Conservation (phyloP, 805 yeast species). For the Komagataella kurtzmanii region DNA sequence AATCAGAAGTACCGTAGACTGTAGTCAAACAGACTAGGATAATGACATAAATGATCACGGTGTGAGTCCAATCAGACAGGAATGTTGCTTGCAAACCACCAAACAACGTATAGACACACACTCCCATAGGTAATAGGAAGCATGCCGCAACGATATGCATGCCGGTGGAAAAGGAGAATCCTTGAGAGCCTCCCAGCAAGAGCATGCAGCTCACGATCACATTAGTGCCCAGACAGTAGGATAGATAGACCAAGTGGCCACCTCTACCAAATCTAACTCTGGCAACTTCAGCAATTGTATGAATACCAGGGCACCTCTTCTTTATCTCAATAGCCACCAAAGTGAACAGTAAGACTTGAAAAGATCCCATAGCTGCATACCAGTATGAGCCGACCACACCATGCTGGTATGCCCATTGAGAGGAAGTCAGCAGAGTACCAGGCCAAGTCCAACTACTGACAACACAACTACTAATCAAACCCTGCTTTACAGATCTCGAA, state of each 20-base stretch:
- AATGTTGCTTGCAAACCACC: slow-evolving; percentile 42
- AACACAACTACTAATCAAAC: slow-evolving; percentile 27
- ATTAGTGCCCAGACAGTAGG: slow-evolving; percentile 24
- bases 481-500: slow-evolving; percentile 27
- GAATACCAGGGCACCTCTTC: slow-evolving; percentile 26
- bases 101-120: slow-evolving; percentile 30
- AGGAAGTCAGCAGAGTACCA: slow-evolving; percentile 13
- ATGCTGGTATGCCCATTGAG: slow-evolving; percentile 11
- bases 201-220: slow-evolving; percentile 23
- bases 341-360: slow-evolving; percentile 23
- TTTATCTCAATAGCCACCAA: slow-evolving; percentile 25
- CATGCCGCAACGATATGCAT: slow-evolving; percentile 31
- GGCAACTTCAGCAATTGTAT: slow-evolving; percentile 25
- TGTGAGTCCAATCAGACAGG: slow-evolving; percentile 37
- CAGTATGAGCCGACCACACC: slow-evolving; percentile 8
- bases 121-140: slow-evolving; percentile 31
- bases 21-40: slow-evolving; percentile 14
- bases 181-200: slow-evolving; percentile 30
- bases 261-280: slow-evolving; percentile 21
- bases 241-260: slow-evolving; percentile 21
- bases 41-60: slow-evolving; percentile 27
- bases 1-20: slow-evolving; percentile 14
- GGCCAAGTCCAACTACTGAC: slow-evolving; percentile 26
- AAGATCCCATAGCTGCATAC: slow-evolving; percentile 19
- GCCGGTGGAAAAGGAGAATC: slow-evolving; percentile 25